Evolutionary conservation across 2,329 filamentous ascomycete genomes (phyloP), one percentile per base, ranked within the genome.

Genomic region (Sporothrix mexicana): DNA sequence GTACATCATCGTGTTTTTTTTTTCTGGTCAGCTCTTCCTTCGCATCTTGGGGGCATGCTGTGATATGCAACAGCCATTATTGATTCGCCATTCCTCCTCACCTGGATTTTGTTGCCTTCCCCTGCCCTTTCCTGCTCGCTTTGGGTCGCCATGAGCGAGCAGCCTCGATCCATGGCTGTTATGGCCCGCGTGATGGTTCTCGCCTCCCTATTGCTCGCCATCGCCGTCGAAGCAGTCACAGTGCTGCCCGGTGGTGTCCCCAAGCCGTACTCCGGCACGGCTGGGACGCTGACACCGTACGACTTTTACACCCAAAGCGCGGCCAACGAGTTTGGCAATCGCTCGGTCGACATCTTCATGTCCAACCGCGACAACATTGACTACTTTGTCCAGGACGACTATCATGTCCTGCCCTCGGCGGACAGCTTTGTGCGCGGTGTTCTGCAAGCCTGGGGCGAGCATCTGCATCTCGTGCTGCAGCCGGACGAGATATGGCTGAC

Each of bases 401-500:
- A 57, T 49, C 30, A 45, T 6, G 57, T 72, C 13, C 55, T 74
- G 64, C 76, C 79, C 0, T 80, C 79, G 59, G 76, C 74, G 43
- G 81, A 81, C 72, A 83, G 84, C 43, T 81, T 87, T 74, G 80
- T 86, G 20, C 80, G 83, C 41, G 81, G 83, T 23, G 82, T 82
- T 3, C 79, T 86, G 61, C 80, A 84, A 41, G 85, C 85, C 0
- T 87, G 87, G 82, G 84, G 81, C 45, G 77, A 83, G 66, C 85
- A 87, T 73, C 83, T 86, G 73, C 82, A 86, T 75, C 80, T 88
- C 2, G 80, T 82, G 0, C 78, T 88, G 13, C 82, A 86, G 0
- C 86, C 86, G 0, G 86, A 88, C 53, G 86, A 88, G 71, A 78
- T 88, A 49, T 88, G 87, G 87, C 84, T 88, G 74, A 83, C 86